Base-by-base conservation (phyloP, 768 basidiomycete genomes). In the Termitomyces sp. region DNA sequence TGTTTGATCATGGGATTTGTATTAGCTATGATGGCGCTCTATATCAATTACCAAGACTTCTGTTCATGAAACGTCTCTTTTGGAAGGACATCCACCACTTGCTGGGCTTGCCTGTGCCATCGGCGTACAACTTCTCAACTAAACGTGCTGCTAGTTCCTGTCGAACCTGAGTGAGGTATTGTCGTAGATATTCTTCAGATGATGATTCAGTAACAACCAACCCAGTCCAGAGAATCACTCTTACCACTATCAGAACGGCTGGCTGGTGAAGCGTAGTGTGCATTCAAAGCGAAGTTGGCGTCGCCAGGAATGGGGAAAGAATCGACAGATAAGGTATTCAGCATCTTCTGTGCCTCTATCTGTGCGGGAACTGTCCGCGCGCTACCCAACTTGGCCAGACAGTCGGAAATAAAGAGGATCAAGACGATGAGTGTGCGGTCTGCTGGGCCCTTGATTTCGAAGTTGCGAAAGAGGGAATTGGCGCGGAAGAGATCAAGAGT, bases 61-160 rank as follows among this genome's bases (percentile, higher is more conserved):
- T 87, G 77, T 93, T 92, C 92, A 94, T 94, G 84, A 94, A 94
- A 31, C 92, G 86, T 71, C 96, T 85, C 84, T 97, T 98, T 76
- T 96, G 94, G 86, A 98, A 99, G 25, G 92, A 91, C 94, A 98
- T 96, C 97, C 97, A 99, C 97, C 97, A 99, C 75, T 99, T 99
- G 81, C 91, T 97, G 5, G 97, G 96, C 73, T 92, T 96, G 60
- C 89, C 89, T 4, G 91, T 89, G 5, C 95, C 95, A 72, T 96
- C 94, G 43, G 88, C 92, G 73, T 99, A 99, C 53, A 99, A 78
- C 56, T 86, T 82, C 69, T 96, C 94, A 14, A 94, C 85, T 54
- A 99, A 76, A 36, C 97, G 86, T 9, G 87, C 81, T 25, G 94
- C 91, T 20, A 96, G 80, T 71, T 99, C 97, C 74, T 97, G 94